Conservation (phyloP, 495 filamentous ascomycete species). For the Penicillium egyptiacum region DNA sequence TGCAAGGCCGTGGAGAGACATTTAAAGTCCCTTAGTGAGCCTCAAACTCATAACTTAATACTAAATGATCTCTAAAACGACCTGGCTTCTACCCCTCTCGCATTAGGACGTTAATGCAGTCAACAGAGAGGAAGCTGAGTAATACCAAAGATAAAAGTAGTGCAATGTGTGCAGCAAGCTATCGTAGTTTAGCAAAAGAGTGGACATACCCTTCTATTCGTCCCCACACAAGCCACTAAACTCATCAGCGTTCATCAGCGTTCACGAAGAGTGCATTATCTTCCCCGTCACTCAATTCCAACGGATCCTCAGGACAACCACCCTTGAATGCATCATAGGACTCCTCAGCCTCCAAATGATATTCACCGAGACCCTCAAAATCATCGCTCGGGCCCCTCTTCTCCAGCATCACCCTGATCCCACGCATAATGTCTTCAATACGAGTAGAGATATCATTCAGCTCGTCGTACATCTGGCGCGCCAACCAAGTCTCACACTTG, state of each 20-base stretch:
- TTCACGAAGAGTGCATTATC: neutral
- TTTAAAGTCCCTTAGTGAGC: too few relatives aligned
- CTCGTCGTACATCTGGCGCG: neutral
- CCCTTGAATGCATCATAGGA: neutral
- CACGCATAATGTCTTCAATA: neutral
- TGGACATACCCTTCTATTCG: neutral
- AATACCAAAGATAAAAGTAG: neutral
- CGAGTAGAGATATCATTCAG: neutral
- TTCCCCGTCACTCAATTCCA: neutral
- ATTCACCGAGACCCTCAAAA: neutral
- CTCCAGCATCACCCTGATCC: neutral
- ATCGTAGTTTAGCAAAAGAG: neutral
- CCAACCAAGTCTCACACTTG: neutral
- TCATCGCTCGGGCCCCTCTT: neutral
- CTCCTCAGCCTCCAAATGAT: neutral
- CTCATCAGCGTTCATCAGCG: neutral
- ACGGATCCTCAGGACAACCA: neutral
- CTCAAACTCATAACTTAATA: too few relatives aligned
- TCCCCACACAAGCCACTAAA: neutral
- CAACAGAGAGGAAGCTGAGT: neutral
- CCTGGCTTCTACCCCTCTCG: too few relatives aligned
- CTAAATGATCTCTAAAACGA: too few relatives aligned
- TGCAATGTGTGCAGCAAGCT: neutral
- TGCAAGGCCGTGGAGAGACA: too few relatives aligned
- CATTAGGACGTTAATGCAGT: neutral